These are phyloP conservation scores for Exsudoporus frostii DNA, from an alignment of 768 basidiomycete genomes.

Conservation along the genomic window DNA sequence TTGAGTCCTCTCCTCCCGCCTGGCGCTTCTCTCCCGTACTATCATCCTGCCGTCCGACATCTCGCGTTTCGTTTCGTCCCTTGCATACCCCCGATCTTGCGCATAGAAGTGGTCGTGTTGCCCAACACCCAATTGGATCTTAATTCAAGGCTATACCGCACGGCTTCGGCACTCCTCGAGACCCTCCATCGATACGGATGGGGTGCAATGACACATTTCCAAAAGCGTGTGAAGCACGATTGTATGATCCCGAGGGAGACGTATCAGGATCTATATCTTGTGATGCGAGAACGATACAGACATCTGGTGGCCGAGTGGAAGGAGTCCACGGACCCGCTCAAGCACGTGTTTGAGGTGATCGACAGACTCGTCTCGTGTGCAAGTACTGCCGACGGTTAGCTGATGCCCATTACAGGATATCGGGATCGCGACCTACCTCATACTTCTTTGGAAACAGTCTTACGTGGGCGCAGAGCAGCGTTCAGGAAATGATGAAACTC, in stretches of 20 bases:
- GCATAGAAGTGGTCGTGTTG: conserved; percentile 33
- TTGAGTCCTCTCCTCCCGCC: conserved; percentile 54
- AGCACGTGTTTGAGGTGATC: conserved; percentile 83
- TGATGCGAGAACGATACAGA: conserved; percentile 83
- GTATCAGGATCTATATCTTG: conserved; percentile 89
- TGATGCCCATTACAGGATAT: conserved; percentile 61
- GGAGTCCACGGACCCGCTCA: conserved; percentile 80
- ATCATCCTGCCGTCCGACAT: conserved; percentile 79
- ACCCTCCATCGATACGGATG: conserved; percentile 86
- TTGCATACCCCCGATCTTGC: conserved; percentile 21
- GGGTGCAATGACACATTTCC: conserved; percentile 78
- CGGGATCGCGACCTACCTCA: conserved; percentile 89
- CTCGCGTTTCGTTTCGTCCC: conserved; percentile 77
- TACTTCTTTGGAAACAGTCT: conserved; percentile 84
- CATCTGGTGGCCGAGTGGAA: conserved; percentile 72
- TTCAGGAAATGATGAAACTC: not conserved
- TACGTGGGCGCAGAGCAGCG: conserved; percentile 33
- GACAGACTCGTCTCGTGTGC: not conserved
- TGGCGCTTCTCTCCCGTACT: conserved; percentile 68
- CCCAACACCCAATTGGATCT: conserved; percentile 45
- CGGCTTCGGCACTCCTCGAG: conserved; percentile 76
- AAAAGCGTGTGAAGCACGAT: conserved; percentile 86
- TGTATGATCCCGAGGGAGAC: conserved; percentile 65
- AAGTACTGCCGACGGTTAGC: not conserved
- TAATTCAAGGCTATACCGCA: conserved; percentile 72